Percentiles rank a stretch among this genome's conserved stretches.
Evolutionary conservation across 2,329 filamentous ascomycete genomes (phyloP).

Genomic region (Fusarium poae): DNA sequence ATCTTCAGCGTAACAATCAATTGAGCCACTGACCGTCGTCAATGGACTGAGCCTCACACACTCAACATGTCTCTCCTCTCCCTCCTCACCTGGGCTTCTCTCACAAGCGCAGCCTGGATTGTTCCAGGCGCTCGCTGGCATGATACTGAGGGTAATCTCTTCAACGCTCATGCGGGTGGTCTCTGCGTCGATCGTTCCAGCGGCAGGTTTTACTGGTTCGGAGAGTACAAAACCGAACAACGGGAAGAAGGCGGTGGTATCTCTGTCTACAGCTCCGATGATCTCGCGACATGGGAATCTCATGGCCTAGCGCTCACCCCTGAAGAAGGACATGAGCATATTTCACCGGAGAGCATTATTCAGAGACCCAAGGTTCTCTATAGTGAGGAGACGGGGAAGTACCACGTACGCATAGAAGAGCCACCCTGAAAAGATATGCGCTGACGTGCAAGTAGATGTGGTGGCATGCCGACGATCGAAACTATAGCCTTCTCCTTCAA

Average conservation of each 20-base stretch:
- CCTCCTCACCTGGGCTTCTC: constrained; percentile 29
- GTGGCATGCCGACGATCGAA: constrained; percentile 72
- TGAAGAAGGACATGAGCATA: constrained; percentile 66
- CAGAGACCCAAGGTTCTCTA: constrained; percentile 73
- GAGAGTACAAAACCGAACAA: constrained; percentile 71
- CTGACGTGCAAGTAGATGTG: constrained; percentile 59
- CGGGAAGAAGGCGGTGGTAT: constrained; percentile 71
- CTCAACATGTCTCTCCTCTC: not conserved
- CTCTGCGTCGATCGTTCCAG: constrained; percentile 65
- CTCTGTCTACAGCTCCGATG: constrained; percentile 71
- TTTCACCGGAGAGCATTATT: constrained; percentile 68
- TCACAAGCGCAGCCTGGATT: constrained; percentile 60
- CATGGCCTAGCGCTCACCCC: constrained; percentile 69
- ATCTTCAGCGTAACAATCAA: not conserved
- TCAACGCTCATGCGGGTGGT: constrained; percentile 72
- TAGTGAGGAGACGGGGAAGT: constrained; percentile 65
- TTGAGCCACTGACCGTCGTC: not conserved
- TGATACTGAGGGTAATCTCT: constrained; percentile 70
- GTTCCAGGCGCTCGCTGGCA: constrained; percentile 72
- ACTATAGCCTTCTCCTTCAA: constrained; percentile 68
- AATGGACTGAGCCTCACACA: not conserved
- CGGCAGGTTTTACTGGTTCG: constrained; percentile 71
- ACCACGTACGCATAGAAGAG: constrained; percentile 59
- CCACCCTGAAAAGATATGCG: not conserved
- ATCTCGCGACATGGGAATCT: constrained; percentile 69